A percentile compares a stretch with the other conserved stretches of the same genome.
Conservation (phyloP, 176 grass and related monocot species). For the Tillandsia fasciculata region DNA sequence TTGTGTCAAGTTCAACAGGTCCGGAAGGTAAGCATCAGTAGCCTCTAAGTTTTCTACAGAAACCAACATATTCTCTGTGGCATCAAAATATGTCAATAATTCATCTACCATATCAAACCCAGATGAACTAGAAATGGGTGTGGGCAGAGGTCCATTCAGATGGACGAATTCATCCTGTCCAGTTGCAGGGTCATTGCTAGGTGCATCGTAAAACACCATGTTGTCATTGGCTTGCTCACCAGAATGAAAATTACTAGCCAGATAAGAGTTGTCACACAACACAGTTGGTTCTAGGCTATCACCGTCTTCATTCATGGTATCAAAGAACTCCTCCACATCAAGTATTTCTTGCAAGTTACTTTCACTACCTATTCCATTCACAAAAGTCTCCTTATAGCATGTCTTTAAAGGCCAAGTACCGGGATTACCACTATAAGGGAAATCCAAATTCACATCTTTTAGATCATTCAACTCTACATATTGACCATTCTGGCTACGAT, state of each 20-base stretch:
- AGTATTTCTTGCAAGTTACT: conserved; percentile 2
- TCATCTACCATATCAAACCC: conserved; percentile 49
- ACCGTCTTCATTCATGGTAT: conserved; percentile 6
- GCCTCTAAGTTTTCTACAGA: conserved; percentile 19
- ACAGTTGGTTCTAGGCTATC: background rate
- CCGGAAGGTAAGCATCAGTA: conserved; percentile 19
- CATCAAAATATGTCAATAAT: conserved; percentile 50
- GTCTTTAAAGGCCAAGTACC: conserved; percentile 38
- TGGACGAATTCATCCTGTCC: conserved; percentile 39
- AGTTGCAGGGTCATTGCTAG: conserved; percentile 24
- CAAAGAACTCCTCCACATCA: conserved; percentile 22
- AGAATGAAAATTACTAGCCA: conserved; percentile 25
- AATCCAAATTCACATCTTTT: conserved; percentile 17
- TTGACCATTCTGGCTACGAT: background rate
- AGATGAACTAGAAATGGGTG: conserved; percentile 32
- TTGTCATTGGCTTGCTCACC: conserved; percentile 35
- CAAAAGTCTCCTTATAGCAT: conserved; percentile 26
- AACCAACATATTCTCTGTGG: conserved; percentile 38
- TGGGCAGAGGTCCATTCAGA: conserved; percentile 36
- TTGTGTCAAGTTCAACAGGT: conserved; percentile 26
- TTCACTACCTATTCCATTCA: background rate
- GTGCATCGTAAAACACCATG: conserved; percentile 51
- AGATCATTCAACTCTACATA: background rate
- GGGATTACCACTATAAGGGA: conserved; percentile 25
- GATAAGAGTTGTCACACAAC: background rate